Evolutionary conservation across 1,139 yeast genomes (phyloP), one percentile per base, ranked within the genome.

Genomic region (Trichomonascaceae sp.): DNA sequence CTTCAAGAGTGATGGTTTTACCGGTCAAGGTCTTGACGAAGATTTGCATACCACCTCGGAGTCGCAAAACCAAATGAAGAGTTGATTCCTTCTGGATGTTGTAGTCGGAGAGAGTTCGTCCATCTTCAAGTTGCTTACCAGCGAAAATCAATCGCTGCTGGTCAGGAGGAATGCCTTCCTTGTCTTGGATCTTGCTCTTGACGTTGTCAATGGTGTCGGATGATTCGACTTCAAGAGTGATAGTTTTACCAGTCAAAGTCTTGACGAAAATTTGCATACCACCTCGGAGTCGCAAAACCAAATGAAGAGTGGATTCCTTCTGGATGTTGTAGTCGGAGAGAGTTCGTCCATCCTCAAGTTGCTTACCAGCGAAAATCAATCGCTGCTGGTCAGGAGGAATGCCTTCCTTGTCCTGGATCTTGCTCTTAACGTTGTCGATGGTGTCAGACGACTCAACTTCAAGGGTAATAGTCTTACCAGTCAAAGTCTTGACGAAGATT

Each of bases 391-490:
- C 93, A 58, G 91, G 91, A 67, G 93, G 93, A 64, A 85, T 85
- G 62, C 93, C 91, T 72, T 85, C 91, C 80, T 85, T 85, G 75
- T 85, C 91, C 74, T 85, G 91, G 64, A 85, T 85, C 78, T 85
- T 85, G 64, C 87, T 79, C 78, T 85, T 85, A 72, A 85, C 91
- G 70, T 85, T 85, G 76, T 85, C 91, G 66, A 85, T 85, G 61
- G 91, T 85, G 78, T 85, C 93, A 53, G 91, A 85, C 47, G 91
- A 85, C 73, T 85, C 93, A 61, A 85, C 97, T 78, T 90, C 96
- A 61, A 84, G 74, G 65, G 89, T 85, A 70, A 85, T 84, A 61
- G 89, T 85, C 80, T 85, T 84, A 72, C 90, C 90, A 54, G 90
- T 84, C 70, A 84, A 76, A 59, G 90, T 84, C 78, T 84, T 84